Percentiles rank a stretch among this genome's conserved stretches.
These are phyloP conservation scores for Marchantia polymorpha DNA, from an alignment of 225 moss, liverwort and hornwort genomes.

Conservation along the genomic window DNA sequence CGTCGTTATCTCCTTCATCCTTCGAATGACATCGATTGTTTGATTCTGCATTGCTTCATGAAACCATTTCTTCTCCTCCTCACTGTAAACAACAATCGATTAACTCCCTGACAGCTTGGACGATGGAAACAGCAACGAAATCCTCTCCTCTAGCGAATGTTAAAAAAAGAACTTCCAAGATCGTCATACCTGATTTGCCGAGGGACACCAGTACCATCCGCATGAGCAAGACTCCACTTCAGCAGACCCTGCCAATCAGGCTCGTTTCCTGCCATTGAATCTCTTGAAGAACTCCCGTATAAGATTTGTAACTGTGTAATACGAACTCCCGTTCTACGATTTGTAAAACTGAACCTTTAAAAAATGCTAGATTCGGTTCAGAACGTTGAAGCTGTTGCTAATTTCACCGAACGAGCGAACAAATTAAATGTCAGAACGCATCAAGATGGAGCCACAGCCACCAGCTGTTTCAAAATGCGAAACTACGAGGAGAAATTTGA, in stretches of 20 bases:
- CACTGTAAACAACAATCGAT: conserved; percentile 37
- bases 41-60: conserved; percentile 74
- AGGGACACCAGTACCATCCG: conserved; percentile 60
- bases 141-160: background rate
- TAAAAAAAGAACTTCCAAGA: background rate
- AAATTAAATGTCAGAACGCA: no score
- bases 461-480: no score
- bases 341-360: no score
- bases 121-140: background rate
- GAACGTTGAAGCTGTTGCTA: no score
- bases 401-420: no score
- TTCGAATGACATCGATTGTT: conserved; percentile 59
- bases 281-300: no score
- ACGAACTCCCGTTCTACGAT: no score
- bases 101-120: background rate
- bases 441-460: no score
- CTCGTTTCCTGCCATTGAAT: conserved; percentile 34
- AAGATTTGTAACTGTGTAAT: no score
- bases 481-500: background rate
- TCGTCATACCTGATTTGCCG: conserved; percentile 55
- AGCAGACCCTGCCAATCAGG: conserved; percentile 79
- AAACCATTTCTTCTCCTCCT: conserved; percentile 75
- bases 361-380: no score
- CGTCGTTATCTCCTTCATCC: conserved; percentile 83
- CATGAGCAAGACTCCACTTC: conserved; percentile 83